Percentiles rank a stretch among this genome's conserved stretches.
Evolutionary conservation across 257 asterid species (phyloP).

Genomic region (Solanum okadae): DNA sequence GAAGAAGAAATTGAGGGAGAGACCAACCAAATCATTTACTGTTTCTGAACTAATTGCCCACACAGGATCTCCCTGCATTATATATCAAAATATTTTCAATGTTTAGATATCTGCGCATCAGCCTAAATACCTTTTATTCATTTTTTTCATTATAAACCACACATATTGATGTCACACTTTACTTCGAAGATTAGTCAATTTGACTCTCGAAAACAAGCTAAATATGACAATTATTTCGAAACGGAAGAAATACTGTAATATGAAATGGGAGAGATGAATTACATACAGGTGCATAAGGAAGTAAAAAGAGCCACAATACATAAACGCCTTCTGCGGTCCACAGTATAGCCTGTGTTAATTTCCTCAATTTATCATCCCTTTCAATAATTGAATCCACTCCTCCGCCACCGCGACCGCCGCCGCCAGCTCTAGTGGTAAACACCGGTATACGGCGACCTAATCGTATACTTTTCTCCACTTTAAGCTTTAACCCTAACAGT

Average conservation of each 20-base stretch:
- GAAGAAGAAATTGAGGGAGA: constrained; percentile 88
- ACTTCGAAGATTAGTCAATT: not conserved
- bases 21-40: constrained; percentile 56
- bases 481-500: not conserved
- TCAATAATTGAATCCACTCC: constrained; percentile 27
- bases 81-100: not conserved
- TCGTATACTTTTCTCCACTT: not conserved
- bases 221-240: not conserved
- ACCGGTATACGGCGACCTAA: constrained; percentile 10
- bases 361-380: constrained; percentile 39
- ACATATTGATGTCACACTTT: not conserved
- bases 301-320: constrained; percentile 82
- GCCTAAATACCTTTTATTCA: too few species aligned
- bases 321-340: constrained; percentile 75
- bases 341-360: constrained; percentile 29
- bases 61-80: constrained; percentile 91
- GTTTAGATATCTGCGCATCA: too few species aligned
- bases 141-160: not conserved
- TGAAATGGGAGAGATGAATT: not conserved
- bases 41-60: constrained; percentile 92
- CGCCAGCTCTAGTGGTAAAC: constrained; percentile 14
- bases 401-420: constrained; percentile 33
- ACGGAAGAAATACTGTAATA: not conserved
- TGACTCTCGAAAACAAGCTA: not conserved
- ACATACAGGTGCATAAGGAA: constrained; percentile 89